Base-by-base conservation (phyloP, 2,329 filamentous ascomycete species). In the Ceratocystis harringtonii region DNA sequence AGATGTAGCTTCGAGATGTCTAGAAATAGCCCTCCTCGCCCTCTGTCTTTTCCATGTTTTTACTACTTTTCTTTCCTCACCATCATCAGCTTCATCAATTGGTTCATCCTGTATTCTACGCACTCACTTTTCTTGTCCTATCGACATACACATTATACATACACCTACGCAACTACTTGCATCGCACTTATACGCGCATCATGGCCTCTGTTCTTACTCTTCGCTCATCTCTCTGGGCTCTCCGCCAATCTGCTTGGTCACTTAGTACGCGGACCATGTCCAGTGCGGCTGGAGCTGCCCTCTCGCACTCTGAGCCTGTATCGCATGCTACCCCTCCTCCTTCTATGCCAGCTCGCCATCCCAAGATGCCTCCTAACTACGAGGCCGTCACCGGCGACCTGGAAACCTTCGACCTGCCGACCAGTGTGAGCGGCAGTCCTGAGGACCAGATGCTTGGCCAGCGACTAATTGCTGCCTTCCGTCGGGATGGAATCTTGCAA, bases 401-500 rank as follows among this genome's bases (percentile, higher is more conserved):
- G 5, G 71, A 77, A 65, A 79, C 77, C 1, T 79, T 79, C 64
- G 68, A 70, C n/a, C 70, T 80, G 1, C 78, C 78, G 2, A 68
- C 72, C 0, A 70, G 67, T 5, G 71, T 79, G 8, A 74, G 72
- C 0, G 74, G 74, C 0, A 73, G 71, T 7, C 63, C 68, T 1
- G 70, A 69, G 5, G 74, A 79, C 67, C 68, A 68, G 45, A 71
- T 71, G 3, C 71, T 79, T 65, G 78, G 76, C 3, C 71, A 72
- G 48, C 73, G 74, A 50, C 73, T 80, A 52, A 70, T 80, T 30
- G 68, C 72, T 0, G 75, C 78, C 2, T 79, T 77, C 76, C 74
- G 74, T 12, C 71, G 71, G 0, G 77, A 79, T 57, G 78, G 78
- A 48, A 79, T 80, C 68, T 72, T 80, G 48, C 77, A 80, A 69